These are phyloP conservation scores for Xanthoconium purpureum DNA, from an alignment of 768 basidiomycete genomes.

Conservation along the genomic window DNA sequence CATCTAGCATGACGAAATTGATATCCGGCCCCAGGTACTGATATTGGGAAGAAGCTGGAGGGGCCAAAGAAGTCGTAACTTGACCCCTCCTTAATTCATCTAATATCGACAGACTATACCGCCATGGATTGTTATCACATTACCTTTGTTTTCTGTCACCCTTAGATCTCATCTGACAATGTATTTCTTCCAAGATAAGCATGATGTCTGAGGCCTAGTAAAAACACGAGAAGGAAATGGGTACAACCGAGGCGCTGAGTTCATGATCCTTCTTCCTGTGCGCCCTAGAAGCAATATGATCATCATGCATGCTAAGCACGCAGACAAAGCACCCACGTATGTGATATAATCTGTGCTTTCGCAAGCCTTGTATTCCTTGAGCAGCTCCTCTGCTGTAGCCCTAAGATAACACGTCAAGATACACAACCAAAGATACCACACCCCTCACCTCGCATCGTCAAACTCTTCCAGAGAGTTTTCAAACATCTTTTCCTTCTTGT, in stretches of 20 bases:
- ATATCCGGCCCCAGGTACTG: constrained; percentile 45
- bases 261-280: constrained; percentile 33
- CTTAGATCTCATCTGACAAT: constrained; percentile 26
- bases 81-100: constrained; percentile 37
- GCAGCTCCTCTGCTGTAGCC: constrained; percentile 79
- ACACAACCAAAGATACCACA: not conserved
- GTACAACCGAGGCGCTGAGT: not conserved
- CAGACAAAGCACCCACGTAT: constrained; percentile 50
- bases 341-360: constrained; percentile 94
- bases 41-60: constrained; percentile 87
- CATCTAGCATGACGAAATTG: not conserved
- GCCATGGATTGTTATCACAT: constrained; percentile 19
- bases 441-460: constrained; percentile 84
- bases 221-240: not conserved
- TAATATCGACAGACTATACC: constrained; percentile 28
- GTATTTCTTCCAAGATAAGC: constrained; percentile 14
- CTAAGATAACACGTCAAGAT: constrained; percentile 36
- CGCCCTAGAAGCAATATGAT: constrained; percentile 25
- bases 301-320: not conserved
- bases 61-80: constrained; percentile 68
- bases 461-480: constrained; percentile 92
- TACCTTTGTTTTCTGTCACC: constrained; percentile 10
- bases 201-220: constrained; percentile 2
- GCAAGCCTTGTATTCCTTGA: constrained; percentile 95
- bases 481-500: constrained; percentile 97